Base-by-base conservation (phyloP, 2,329 filamentous ascomycete genomes). In the Juglanconis juglandina region DNA sequence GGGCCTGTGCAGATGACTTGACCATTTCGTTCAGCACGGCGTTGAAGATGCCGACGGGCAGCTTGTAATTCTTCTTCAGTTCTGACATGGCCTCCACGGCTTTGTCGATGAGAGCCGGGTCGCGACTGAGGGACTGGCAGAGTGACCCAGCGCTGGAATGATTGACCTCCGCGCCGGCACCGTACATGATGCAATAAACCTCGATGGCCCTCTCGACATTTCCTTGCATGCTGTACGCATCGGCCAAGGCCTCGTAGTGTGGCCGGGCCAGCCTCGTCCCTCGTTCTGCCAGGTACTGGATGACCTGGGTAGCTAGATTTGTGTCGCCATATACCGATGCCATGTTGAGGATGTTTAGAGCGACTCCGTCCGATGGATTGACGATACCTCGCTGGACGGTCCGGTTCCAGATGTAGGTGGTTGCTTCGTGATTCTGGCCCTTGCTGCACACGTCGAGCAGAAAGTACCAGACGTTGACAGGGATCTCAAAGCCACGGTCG, bases 211-310 rank as follows among this genome's bases (percentile, higher is more conserved):
- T 84, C 32, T 77, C 74, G 7, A 94, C 68, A 64, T 95, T 86
- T 2, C 80, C 78, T 3, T 71, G 68, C 3, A 77, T 76, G 10
- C 86, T 78, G 69, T 96, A 91, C 4, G 89, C 83, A 60, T 91
- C 86, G 6, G 93, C 77, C 34, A 97, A 80, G 34, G 88, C 82
- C 71, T 96, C 92, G 73, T 95, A 96, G 70, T 97, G 91, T 63
- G 89, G 81, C 5, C 82, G 73, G 8, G 81, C 77, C 42, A 92
- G 78, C 46, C 81, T 79, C 1, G 82, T 81, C 13, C 80, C 80
- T 32, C 86, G 81, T 8, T 81, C 77, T 4, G 82, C 80, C 17
- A 94, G 79, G 56, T 87, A 75, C 32, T 86, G 81, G 63, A 96
- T 85, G 35, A 90, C 89, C 35, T 88, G 84, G 5, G 86, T 87